Percentiles rank a stretch among this genome's conserved stretches.
These are phyloP conservation scores for Yarrowia sp. DNA, from an alignment of 805 yeast species.

Conservation along the genomic window DNA sequence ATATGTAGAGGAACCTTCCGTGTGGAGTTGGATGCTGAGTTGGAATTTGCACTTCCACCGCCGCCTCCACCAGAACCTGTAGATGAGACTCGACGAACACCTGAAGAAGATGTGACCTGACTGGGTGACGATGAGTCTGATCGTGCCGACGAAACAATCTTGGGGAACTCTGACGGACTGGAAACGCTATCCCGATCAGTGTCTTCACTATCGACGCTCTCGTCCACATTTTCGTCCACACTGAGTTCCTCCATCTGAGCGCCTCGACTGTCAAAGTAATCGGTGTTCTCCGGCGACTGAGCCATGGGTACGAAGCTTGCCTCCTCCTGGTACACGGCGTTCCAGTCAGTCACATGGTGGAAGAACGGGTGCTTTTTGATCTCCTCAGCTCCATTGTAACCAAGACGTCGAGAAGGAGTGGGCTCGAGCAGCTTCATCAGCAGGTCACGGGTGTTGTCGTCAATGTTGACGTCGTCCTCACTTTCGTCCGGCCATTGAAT, in stretches of 20 bases:
- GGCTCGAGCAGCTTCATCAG: slow-evolving; percentile 66
- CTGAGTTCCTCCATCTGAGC: slow-evolving; percentile 70
- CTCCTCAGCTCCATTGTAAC: slow-evolving; percentile 76
- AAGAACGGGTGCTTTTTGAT: slow-evolving; percentile 83
- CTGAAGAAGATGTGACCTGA: slow-evolving; percentile 2
- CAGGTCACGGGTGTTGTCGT: slow-evolving; percentile 76
- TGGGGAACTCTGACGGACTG: slow-evolving; percentile 25
- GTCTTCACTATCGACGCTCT: slow-evolving; percentile 48
- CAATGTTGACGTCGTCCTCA: slow-evolving; percentile 49
- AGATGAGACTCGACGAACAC: slow-evolving; percentile 19
- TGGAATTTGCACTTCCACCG: not conserved
- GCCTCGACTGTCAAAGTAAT: slow-evolving; percentile 90
- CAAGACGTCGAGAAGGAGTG: slow-evolving; percentile 74
- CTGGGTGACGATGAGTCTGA: slow-evolving; percentile 14
- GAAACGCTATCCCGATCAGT: slow-evolving; percentile 43
- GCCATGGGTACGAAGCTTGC: slow-evolving; percentile 79
- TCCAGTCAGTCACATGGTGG: slow-evolving; percentile 71
- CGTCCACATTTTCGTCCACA: slow-evolving; percentile 40
- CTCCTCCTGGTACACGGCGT: slow-evolving; percentile 71
- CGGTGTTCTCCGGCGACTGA: slow-evolving; percentile 85
- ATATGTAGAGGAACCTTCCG: slow-evolving; percentile 55
- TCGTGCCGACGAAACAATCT: slow-evolving; percentile 11
- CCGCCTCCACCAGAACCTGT: slow-evolving; percentile 13
- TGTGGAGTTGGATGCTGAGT: not conserved
- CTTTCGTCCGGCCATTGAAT: slow-evolving; percentile 85